A percentile compares a stretch with the other conserved stretches of the same genome.
Evolutionary conservation across 2,329 filamentous ascomycete species (phyloP).

Genomic region (Stachybotrys chartarum): DNA sequence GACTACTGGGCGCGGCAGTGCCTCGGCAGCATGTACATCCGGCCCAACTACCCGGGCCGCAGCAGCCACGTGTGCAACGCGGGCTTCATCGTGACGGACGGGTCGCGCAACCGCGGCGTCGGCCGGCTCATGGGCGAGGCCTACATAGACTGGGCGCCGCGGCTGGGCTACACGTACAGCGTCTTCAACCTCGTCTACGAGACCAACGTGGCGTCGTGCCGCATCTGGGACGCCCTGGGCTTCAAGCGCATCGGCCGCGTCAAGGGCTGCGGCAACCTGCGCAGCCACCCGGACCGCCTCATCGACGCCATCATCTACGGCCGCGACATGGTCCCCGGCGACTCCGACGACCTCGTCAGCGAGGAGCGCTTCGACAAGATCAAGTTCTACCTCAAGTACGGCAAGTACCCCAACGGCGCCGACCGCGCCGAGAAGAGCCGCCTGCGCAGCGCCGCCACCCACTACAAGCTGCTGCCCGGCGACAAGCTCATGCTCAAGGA

Average conservation of each 20-base stretch:
- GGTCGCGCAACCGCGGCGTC: conserved; percentile 65
- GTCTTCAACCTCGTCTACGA: conserved; percentile 95
- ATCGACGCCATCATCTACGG: conserved; percentile 77
- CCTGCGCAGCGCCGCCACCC: conserved; percentile 84
- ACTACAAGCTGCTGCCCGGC: conserved; percentile 76
- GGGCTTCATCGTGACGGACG: conserved; percentile 68
- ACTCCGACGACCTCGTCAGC: conserved; percentile 76
- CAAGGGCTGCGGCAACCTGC: conserved; percentile 62
- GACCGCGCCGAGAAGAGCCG: conserved; percentile 94
- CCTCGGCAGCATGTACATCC: conserved; percentile 87
- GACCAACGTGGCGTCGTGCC: conserved; percentile 83
- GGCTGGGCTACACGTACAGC: conserved; percentile 82
- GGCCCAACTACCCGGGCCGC: conserved; percentile 85
- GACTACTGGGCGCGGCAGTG: conserved; percentile 70
- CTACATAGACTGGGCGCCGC: conserved; percentile 71
- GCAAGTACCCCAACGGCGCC: conserved; percentile 86
- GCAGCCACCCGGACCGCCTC: conserved; percentile 59
- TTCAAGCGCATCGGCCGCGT: conserved; percentile 90
- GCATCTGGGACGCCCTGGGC: conserved; percentile 85
- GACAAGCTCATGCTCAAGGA: conserved; percentile 94
- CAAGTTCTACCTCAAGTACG: conserved; percentile 91
- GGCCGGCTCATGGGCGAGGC: conserved; percentile 70
- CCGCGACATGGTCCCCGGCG: conserved; percentile 47
- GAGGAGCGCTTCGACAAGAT: conserved; percentile 99
- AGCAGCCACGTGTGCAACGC: conserved; percentile 90